Evolutionary conservation across 176 grass and related monocot species (phyloP), one percentile per base, ranked within the genome.

Genomic region (Raddia distichophylla): DNA sequence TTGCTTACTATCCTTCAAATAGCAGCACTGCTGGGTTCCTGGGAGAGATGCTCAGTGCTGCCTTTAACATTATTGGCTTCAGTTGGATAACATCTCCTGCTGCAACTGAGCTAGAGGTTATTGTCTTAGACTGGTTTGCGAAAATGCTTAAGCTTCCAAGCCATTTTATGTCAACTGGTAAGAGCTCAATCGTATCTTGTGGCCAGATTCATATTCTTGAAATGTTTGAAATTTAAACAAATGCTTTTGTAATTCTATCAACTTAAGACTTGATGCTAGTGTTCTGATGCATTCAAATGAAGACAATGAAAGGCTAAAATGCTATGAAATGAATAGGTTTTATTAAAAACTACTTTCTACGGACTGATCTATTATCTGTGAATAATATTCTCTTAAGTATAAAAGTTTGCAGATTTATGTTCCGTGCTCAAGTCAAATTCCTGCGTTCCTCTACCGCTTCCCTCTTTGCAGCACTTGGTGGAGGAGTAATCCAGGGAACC

Each of bases 41-140:
- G 12, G 93, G 91, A 14, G 88, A 97, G 83, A 97, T 97, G 90
- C 83, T 97, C 32, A 86, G 88, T 83, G 60, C 93, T 16, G 88
- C 85, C 13, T 88, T 91, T 68, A 93, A 91, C 53, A 80, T 97
- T 16, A 90, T 93, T 3, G 90, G 93, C 11, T 91, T 93, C 86
- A 97, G 73, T 66, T 93, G 93, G 93, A 95, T 95, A 79, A 82
- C 93, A 51, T 96, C 90, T 51, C 90, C 93, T n/a, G 90, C 93
- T 48, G 90, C 90, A 7, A 94, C 87, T 10, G 93, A 94, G 76
- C 85, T 94, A 53, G 93, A 92, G 78, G 73, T 71, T 75, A 92
- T 94, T 62, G 87, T 94, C 20, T 83, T 94, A 70, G 93, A 92
- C 34, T 94, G 93, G 93, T 83, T 92, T 54, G 93, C 73, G 20